Evolutionary conservation across 805 yeast genomes (phyloP), one percentile per base, ranked within the genome.

Genomic region (Candida maesae): DNA sequence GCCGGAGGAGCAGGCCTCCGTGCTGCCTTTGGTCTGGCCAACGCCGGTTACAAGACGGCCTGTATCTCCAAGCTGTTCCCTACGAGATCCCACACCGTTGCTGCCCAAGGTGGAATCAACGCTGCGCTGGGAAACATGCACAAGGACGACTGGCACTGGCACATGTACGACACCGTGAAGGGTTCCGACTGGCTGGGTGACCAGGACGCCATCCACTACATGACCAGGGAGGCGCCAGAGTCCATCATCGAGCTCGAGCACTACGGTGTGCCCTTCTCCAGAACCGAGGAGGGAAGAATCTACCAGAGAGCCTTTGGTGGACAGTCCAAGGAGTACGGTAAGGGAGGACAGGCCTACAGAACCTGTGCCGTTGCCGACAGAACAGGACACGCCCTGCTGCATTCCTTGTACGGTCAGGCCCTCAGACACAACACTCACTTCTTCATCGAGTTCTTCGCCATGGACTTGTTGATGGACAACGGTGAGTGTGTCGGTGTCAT

Each of bases 111-210:
- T 70, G 99, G 99, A 73, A 93, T 91, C 69, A 91, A 91, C 61
- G 99, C 98, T 53, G 99, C 99, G 23, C 76, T 91, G 52, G 99
- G 98, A 55, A 91, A 91, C 76, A 91, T 91, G 96, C 98, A 93
- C 73, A 75, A 78, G 55, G 99, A 91, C 67, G 90, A 90, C 73
- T 91, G 99, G 99, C 95, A 87, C 68, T 93, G 98, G 97, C 99
- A 91, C 68, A 90, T 91, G 97, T 91, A 93, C 70, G 99, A 91
- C 64, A 91, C 99, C 58, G 98, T 91, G 57, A 91, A 91, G 72
- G 99, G 99, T 51, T 89, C 97, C 9, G 99, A 91, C 71, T 91
- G 99, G 99, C 79, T 91, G 50, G 99, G 99, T 61, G 99, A 91
- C 70, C 99, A 91, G 73, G 99, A 91, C 63, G 96, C 98, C 41